These are phyloP conservation scores for Fusarium sp. DNA, from an alignment of 2,329 filamentous ascomycete species.

Conservation along the genomic window DNA sequence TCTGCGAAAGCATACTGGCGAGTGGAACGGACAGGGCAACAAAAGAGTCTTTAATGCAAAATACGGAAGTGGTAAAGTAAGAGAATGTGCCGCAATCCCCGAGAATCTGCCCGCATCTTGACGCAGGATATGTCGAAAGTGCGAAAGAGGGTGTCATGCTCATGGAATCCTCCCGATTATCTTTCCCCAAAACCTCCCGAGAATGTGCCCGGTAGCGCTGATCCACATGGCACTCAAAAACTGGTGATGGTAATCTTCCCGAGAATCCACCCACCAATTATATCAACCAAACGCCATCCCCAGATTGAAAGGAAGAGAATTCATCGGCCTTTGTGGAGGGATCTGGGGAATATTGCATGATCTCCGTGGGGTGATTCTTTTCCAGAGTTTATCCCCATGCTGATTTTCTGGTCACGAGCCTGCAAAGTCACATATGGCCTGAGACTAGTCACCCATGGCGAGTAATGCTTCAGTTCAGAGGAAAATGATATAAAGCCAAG, in stretches of 20 bases:
- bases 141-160: background rate
- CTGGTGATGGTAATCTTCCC: background rate
- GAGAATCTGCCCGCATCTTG: background rate
- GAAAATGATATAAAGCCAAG: slow-evolving; percentile 16
- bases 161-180: background rate
- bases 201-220: background rate
- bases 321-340: slow-evolving; percentile 17
- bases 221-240: background rate
- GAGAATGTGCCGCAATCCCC: background rate
- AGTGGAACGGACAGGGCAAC: too few species aligned
- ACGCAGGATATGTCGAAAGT: slow-evolving; percentile 10
- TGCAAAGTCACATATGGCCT: background rate
- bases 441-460: background rate
- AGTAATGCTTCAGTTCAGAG: background rate
- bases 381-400: background rate
- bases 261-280: slow-evolving; percentile 7
- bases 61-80: background rate
- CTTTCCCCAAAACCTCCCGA: slow-evolving; percentile 5
- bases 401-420: background rate
- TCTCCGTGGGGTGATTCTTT: slow-evolving; percentile 27
- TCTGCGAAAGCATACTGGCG: background rate
- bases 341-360: slow-evolving; percentile 23
- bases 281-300: background rate
- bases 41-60: background rate
- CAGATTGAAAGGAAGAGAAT: slow-evolving; percentile 8